phyloP scores from a whole-genome alignment of 768 basidiomycete species.

The Calocybe cyanea region DNA sequence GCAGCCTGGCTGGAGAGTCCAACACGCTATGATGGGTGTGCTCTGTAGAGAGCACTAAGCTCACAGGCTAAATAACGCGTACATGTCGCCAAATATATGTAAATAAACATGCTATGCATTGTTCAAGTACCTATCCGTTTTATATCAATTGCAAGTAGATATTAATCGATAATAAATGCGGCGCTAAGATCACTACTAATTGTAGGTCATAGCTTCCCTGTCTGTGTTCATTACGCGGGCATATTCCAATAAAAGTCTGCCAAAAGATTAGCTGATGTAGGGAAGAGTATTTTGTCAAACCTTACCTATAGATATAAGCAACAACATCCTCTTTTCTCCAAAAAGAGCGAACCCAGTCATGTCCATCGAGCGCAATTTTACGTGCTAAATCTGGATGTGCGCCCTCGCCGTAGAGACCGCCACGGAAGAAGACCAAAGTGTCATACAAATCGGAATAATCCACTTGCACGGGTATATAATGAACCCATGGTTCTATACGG shows the following conservation, averaged over 20 bases:
- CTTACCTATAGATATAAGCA: conserved; percentile 45
- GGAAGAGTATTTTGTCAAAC: background rate
- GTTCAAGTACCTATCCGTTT: background rate
- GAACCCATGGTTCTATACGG: conserved; percentile 50
- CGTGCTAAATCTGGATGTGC: conserved; percentile 50
- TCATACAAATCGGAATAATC: conserved; percentile 61
- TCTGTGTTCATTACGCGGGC: conserved; percentile 26
- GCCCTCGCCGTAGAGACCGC: conserved; percentile 41
- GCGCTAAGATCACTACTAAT: conserved; percentile 1
- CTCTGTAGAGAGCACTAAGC: conserved; percentile 2
- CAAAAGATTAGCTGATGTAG: background rate
- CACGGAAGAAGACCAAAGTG: conserved; percentile 60
- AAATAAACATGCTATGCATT: background rate
- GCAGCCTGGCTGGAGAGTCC: conserved; percentile 9
- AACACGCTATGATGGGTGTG: conserved; percentile 15
- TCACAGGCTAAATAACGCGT: conserved; percentile 21
- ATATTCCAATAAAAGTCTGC: conserved; percentile 26
- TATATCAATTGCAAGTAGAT: too few relatives aligned
- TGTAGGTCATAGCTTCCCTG: conserved; percentile 25
- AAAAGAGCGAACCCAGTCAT: conserved; percentile 33
- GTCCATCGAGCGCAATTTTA: conserved; percentile 16
- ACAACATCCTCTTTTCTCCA: conserved; percentile 49
- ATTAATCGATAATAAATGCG: too few relatives aligned
- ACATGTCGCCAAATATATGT: conserved; percentile 18
- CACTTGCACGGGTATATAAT: conserved; percentile 57